Evolutionary conservation across 345 rosid genomes (phyloP).

Genomic region (Adansonia digitata): DNA sequence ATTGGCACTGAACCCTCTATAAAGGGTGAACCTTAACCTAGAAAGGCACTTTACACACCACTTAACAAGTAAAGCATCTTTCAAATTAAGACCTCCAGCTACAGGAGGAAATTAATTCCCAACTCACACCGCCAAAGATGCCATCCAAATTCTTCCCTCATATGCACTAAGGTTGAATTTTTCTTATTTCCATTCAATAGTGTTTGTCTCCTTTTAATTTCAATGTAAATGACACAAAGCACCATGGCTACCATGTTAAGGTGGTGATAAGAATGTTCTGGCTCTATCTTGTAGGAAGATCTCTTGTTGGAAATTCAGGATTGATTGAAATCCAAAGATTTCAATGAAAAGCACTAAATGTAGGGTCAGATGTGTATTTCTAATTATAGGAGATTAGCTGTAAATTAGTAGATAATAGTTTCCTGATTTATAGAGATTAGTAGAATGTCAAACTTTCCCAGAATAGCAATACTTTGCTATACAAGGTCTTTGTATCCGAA

Average conservation of each 20-base stretch:
- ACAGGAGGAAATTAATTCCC: not conserved
- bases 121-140: not conserved
- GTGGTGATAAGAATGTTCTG: not conserved
- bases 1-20: not conserved
- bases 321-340: not conserved
- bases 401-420: not conserved
- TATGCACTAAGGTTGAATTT: not conserved
- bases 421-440: not conserved
- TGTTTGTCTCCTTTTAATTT: not conserved
- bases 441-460: not conserved
- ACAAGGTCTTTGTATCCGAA: not conserved
- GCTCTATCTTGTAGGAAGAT: not conserved
- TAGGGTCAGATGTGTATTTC: not conserved
- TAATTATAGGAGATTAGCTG: not conserved
- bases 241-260: not conserved
- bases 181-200: not conserved
- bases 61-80: not conserved
- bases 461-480: not conserved
- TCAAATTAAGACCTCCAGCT: not conserved
- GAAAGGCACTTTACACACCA: not conserved
- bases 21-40: not conserved
- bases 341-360: not conserved
- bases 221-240: not conserved
- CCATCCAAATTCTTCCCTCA: not conserved
- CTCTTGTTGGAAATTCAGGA: not conserved